Evolutionary conservation across 2,329 filamentous ascomycete genomes (phyloP).

Genomic region (Colletotrichum costaricense): DNA sequence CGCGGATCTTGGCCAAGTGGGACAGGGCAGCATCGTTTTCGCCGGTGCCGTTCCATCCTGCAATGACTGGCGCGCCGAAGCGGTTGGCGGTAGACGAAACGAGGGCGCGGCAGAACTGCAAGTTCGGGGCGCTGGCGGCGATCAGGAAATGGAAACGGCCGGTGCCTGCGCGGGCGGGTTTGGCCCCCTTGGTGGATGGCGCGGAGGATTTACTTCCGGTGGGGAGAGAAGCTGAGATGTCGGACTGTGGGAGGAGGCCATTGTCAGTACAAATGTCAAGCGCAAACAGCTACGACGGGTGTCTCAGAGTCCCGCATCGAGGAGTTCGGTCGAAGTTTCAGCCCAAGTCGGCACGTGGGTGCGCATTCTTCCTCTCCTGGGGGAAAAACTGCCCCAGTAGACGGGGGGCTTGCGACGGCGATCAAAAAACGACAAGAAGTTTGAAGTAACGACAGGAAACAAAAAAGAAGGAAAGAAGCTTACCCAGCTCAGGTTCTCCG

Average conservation of each 20-base stretch:
- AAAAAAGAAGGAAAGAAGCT: slow-evolving; percentile 9
- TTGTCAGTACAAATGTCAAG: slow-evolving; percentile 19
- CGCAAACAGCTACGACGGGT: slow-evolving; percentile 8
- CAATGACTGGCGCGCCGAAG: slow-evolving; percentile 50
- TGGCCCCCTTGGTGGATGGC: slow-evolving; percentile 10
- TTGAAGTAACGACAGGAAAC: slow-evolving; percentile 10
- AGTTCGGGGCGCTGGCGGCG: slow-evolving; percentile 49
- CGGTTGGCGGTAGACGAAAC: slow-evolving; percentile 50
- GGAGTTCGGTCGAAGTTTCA: slow-evolving; percentile 31
- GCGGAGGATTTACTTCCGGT: slow-evolving; percentile 27
- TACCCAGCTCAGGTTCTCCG: slow-evolving; percentile 33
- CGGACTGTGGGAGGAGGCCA: slow-evolving; percentile 24
- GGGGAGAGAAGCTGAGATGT: slow-evolving; percentile 32
- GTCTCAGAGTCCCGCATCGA: slow-evolving; percentile 15
- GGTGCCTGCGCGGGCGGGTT: slow-evolving; percentile 13
- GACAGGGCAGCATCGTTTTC: slow-evolving; percentile 47
- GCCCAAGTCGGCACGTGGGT: slow-evolving; percentile 19
- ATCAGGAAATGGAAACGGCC: slow-evolving; percentile 50
- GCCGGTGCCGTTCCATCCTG: slow-evolving; percentile 51
- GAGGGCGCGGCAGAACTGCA: slow-evolving; percentile 51
- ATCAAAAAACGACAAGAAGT: slow-evolving; percentile 1
- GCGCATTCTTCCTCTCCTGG: slow-evolving; percentile 5
- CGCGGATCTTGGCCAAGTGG: slow-evolving; percentile 53
- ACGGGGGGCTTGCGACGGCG: slow-evolving; percentile 6
- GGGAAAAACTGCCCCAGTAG: background rate